Percentiles rank a stretch among this genome's conserved stretches.
phyloP scores from a whole-genome alignment of 192 early-diverging fungal genomes.

The Jimgerdemannia lactiflua region DNA sequence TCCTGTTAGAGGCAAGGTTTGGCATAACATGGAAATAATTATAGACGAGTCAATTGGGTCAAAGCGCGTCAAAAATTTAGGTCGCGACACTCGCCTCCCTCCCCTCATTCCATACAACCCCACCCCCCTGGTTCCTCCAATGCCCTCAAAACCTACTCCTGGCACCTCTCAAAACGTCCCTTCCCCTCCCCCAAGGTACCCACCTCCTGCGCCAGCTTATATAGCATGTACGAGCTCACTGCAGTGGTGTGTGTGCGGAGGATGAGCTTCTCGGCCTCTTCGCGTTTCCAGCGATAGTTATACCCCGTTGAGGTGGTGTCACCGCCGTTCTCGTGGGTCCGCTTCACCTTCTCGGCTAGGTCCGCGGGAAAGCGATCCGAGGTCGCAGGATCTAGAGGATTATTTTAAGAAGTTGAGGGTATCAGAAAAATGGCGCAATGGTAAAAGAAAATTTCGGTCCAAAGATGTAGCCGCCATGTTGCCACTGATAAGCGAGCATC shows the following conservation, averaged over 20 bases:
- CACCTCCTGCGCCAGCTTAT: conserved; percentile 80
- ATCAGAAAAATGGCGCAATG: conserved; percentile 38
- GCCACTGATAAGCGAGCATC: no score
- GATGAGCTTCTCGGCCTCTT: conserved; percentile 90
- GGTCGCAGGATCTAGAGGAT: conserved; percentile 63
- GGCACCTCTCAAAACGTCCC: no score
- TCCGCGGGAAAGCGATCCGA: conserved; percentile 75
- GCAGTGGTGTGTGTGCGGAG: conserved; percentile 98
- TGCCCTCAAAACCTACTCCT: no score
- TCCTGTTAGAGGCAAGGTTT: conserved; percentile 6
- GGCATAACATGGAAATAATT: no score
- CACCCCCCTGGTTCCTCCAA: no score
- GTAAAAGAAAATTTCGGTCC: background rate
- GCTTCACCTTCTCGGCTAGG: conserved; percentile 89
- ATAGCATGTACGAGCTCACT: conserved; percentile 88
- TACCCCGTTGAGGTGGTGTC: conserved; percentile 93
- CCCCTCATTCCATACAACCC: no score
- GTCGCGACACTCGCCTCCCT: no score
- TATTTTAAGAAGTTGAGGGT: conserved; percentile 24
- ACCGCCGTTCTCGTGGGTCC: conserved; percentile 91
- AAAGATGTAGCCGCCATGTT: no score
- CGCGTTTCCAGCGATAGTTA: conserved; percentile 88
- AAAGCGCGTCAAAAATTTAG: no score
- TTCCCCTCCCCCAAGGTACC: conserved; percentile 40
- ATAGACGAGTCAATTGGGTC: no score